These are phyloP conservation scores for Agapanthus africanus DNA, from an alignment of 106 monocot species.

Conservation along the genomic window DNA sequence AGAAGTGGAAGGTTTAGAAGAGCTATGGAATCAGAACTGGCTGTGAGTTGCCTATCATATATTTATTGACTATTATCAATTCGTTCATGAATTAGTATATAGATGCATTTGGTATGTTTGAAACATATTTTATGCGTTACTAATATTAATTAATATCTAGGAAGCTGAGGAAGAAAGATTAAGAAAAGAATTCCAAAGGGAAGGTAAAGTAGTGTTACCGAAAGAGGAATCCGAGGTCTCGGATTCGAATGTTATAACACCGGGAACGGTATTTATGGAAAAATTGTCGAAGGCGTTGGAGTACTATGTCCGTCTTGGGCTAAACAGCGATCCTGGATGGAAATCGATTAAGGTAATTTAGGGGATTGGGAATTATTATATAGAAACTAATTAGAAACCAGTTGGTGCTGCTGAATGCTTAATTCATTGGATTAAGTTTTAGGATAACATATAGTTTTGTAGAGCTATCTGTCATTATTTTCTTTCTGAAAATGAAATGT, in stretches of 20 bases:
- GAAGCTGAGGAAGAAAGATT: conserved; percentile 29
- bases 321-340: conserved; percentile 56
- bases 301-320: conserved; percentile 35
- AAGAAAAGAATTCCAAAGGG: conserved; percentile 13
- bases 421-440: no score
- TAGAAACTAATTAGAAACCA: no score
- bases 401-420: no score
- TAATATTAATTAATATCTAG: conserved; percentile 14
- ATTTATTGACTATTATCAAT: no score
- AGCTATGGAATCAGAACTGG: conserved; percentile 41
- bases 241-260: conserved; percentile 58
- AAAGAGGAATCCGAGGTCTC: conserved; percentile 4
- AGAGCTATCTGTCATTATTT: no score
- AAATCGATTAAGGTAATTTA: conserved; percentile 28
- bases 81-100: neutral
- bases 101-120: neutral
- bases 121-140: no score
- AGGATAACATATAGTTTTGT: no score
- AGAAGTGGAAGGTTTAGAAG: conserved; percentile 27
- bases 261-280: conserved; percentile 59
- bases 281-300: conserved; percentile 33
- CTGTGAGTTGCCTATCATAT: conserved; percentile 13
- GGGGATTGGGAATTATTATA: no score
- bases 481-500: no score
- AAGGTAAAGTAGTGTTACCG: conserved; percentile 12